phyloP scores from a whole-genome alignment of 2,329 filamentous ascomycete genomes.

The Phialocephala sp. region DNA sequence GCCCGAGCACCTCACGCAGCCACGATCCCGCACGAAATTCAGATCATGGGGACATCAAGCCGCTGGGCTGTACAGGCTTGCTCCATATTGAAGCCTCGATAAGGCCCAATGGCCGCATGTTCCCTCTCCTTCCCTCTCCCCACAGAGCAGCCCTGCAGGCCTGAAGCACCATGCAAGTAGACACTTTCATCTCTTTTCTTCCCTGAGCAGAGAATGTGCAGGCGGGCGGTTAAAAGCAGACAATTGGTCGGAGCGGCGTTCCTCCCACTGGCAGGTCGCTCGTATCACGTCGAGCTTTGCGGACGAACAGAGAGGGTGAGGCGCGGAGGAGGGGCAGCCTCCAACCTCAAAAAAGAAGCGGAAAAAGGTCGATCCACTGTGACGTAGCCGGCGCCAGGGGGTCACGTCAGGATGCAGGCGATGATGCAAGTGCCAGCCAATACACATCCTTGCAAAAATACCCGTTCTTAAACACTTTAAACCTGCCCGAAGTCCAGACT shows the following conservation, averaged over 20 bases:
- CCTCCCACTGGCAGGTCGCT: no score
- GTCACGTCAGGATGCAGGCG: conserved; percentile 2
- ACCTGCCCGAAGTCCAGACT: not conserved
- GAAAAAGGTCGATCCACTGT: not conserved
- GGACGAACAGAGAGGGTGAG: no score
- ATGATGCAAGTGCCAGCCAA: conserved; percentile 9
- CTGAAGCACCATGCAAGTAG: not conserved
- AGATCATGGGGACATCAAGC: conserved; percentile 6
- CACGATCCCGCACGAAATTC: not conserved
- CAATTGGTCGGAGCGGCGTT: not conserved
- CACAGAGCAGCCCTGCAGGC: not conserved
- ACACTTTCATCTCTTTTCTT: not conserved
- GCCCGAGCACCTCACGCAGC: not conserved
- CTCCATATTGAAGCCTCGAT: not conserved
- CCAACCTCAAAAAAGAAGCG: not conserved
- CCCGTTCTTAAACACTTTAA: not conserved
- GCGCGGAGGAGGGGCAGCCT: not conserved
- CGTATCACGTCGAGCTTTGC: no score
- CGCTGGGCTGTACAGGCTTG: not conserved
- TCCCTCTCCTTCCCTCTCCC: not conserved
- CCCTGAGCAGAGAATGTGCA: not conserved
- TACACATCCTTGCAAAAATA: not conserved
- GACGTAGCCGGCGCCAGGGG: not conserved
- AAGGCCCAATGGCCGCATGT: not conserved
- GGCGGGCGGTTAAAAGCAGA: not conserved